phyloP scores from a whole-genome alignment of 2,329 filamentous ascomycete species.

The Thielaviopsis euricoi region DNA sequence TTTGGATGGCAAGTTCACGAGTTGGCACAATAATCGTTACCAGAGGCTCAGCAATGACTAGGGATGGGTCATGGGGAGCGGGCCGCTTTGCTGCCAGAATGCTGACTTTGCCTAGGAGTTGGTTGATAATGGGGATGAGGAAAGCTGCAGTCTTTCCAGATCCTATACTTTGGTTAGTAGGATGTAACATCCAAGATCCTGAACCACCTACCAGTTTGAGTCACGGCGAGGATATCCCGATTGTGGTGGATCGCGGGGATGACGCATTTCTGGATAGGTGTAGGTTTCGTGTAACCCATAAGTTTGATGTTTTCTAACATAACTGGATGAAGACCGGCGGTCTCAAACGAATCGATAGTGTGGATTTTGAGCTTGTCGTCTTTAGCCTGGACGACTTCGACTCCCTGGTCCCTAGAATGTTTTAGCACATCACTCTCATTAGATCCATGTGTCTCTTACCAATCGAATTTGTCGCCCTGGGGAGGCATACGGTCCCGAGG shows the following conservation, averaged over 20 bases:
- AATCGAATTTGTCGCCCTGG: constrained; percentile 7
- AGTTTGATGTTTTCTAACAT: constrained; percentile 64
- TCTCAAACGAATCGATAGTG: constrained; percentile 43
- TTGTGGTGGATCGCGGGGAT: constrained; percentile 64
- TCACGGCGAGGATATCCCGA: constrained; percentile 72
- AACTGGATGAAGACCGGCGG: constrained; percentile 70
- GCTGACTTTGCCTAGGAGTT: constrained; percentile 90
- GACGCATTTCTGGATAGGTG: constrained; percentile 74
- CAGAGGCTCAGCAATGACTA: constrained; percentile 65
- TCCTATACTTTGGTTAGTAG: constrained; percentile 33
- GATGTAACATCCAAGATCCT: constrained; percentile 1
- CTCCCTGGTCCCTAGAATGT: constrained; percentile 31
- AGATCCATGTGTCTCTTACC: neutral
- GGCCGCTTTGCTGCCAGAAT: constrained; percentile 69
- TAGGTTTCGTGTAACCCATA: constrained; percentile 55
- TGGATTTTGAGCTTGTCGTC: constrained; percentile 36
- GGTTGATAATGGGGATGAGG: constrained; percentile 72
- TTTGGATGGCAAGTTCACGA: constrained; percentile 81
- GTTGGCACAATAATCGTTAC: constrained; percentile 75
- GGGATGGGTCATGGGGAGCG: constrained; percentile 26
- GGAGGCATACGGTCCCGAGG: constrained; percentile 26
- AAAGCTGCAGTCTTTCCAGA: constrained; percentile 95
- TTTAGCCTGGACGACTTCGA: constrained; percentile 32
- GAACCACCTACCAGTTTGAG: constrained; percentile 61
- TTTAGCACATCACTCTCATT: neutral